These are phyloP conservation scores for Trichoderma oligosporum DNA, from an alignment of 2,329 filamentous ascomycete species.

Conservation along the genomic window DNA sequence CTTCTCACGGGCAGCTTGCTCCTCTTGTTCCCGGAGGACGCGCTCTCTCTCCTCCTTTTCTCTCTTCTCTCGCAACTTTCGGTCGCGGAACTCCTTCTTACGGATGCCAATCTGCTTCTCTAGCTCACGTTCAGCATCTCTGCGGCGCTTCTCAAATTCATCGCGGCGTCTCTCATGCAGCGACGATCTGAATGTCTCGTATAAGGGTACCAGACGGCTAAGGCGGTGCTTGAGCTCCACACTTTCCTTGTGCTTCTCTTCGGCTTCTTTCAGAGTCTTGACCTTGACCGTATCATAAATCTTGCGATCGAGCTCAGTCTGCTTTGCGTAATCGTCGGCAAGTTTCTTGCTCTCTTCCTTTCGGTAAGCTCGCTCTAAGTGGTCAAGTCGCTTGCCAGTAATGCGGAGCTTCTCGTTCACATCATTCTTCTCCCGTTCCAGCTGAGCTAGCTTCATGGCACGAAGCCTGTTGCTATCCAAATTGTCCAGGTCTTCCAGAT, in stretches of 20 bases:
- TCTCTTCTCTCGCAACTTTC: constrained; percentile 74
- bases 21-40: constrained; percentile 75
- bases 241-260: constrained; percentile 86
- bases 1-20: constrained; percentile 74
- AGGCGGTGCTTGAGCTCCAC: constrained; percentile 93
- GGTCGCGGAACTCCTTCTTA: constrained; percentile 83
- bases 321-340: constrained; percentile 75
- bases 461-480: constrained; percentile 88
- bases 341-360: constrained; percentile 95
- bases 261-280: constrained; percentile 73
- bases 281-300: constrained; percentile 76
- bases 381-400: constrained; percentile 92
- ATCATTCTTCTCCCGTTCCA: constrained; percentile 97
- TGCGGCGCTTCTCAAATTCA: constrained; percentile 92
- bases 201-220: constrained; percentile 74
- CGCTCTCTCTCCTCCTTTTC: constrained; percentile 83
- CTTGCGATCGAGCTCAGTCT: constrained; percentile 72
- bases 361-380: constrained; percentile 93
- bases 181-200: constrained; percentile 76
- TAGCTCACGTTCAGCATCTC: constrained; percentile 85
- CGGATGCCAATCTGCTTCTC: constrained; percentile 86
- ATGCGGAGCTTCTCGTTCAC: constrained; percentile 86
- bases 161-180: constrained; percentile 85
- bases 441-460: constrained; percentile 88
- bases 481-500: constrained; percentile 75